Percentiles rank a stretch among this genome's conserved stretches.
Evolutionary conservation across 2,329 filamentous ascomycete species (phyloP).

Genomic region (Curvularia verruculosa): DNA sequence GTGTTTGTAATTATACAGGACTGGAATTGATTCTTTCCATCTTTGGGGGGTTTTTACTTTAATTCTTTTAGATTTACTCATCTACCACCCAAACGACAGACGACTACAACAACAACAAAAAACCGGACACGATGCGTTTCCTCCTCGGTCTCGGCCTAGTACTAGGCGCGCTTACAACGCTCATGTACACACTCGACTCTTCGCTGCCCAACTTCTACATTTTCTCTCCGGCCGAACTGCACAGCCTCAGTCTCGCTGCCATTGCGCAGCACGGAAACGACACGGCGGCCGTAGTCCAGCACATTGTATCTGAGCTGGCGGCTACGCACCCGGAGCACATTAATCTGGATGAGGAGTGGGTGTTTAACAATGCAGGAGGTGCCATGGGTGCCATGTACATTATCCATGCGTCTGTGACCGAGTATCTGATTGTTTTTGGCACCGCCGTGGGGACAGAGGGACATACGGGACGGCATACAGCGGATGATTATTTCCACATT

Average conservation of each 20-base stretch:
- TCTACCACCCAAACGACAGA: too few relatives aligned
- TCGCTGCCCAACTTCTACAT: conserved; percentile 66
- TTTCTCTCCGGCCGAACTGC: conserved; percentile 71
- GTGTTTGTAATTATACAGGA: too few relatives aligned
- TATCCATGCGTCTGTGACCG: conserved; percentile 84
- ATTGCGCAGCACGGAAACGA: conserved; percentile 75
- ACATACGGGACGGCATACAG: conserved; percentile 85
- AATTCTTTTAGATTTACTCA: too few relatives aligned
- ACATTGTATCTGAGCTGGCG: conserved; percentile 72
- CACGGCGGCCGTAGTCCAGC: conserved; percentile 70
- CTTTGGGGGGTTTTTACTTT: too few relatives aligned
- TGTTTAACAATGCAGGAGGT: conserved; percentile 90
- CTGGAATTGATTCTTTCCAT: too few relatives aligned
- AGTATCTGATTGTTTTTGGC: conserved; percentile 52
- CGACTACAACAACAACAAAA: neutral
- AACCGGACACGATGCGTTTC: conserved; percentile 18
- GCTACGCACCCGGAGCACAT: conserved; percentile 54
- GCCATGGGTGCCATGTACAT: conserved; percentile 94
- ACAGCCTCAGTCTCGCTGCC: conserved; percentile 69
- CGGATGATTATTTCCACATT: conserved; percentile 95
- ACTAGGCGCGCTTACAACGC: conserved; percentile 29
- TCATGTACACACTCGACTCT: conserved; percentile 39
- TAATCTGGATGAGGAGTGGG: conserved; percentile 79
- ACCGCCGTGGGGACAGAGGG: conserved; percentile 85
- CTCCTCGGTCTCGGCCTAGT: conserved; percentile 31